Evolutionary conservation across 192 early-diverging fungal genomes (phyloP), one percentile per base, ranked within the genome.

Genomic region (Chytriomyces confervae): DNA sequence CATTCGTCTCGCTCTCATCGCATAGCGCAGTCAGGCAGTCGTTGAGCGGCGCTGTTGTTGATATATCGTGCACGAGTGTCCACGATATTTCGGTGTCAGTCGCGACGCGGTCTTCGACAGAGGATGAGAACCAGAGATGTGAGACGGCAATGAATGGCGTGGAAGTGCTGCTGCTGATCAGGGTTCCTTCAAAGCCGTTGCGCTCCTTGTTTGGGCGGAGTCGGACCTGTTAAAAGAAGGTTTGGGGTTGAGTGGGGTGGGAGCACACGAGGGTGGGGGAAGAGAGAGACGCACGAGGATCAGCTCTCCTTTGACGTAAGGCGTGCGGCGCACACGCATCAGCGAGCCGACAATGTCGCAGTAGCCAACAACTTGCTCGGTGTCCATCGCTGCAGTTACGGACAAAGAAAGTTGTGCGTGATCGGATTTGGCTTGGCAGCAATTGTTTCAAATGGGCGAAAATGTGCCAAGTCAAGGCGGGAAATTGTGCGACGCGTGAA

Each of bases 41-140:
- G 36, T 65, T 65, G 18, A 65, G 24, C 18, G 63, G 63, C 36
- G 18, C 63, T 65, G 63, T 65, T 23, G 63, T 27, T 3, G 63
- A 27, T 11, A 29, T 3, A 3, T 16, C 63, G 24, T 65, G 63
- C 20, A 29, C 63, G 18, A 65, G 20, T 23, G 63, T 65, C 63
- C 63, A 65, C 1, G 18, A 23, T 3, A 65, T 16, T 16, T 43
- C 36, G 0, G 20, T 23, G 11, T 65, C 20, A 3, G 20, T 23
- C 2, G 11, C 1, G 11, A 65, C 6, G 3, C 24, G 13, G 36
- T 65, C 63, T 27, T 65, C 63, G 11, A 65, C 63, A 27, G 11
- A 20, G 63, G 63, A 65, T 13, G 13, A 13, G 24, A 65, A 27
- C 63, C 63, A 65, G 11, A 65, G 63, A 65, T 65, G 63, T 1